A percentile compares a stretch with the other conserved stretches of the same genome.
Conservation (phyloP, 495 filamentous ascomycete species). For the Rostrohypoxylon terebratum region DNA sequence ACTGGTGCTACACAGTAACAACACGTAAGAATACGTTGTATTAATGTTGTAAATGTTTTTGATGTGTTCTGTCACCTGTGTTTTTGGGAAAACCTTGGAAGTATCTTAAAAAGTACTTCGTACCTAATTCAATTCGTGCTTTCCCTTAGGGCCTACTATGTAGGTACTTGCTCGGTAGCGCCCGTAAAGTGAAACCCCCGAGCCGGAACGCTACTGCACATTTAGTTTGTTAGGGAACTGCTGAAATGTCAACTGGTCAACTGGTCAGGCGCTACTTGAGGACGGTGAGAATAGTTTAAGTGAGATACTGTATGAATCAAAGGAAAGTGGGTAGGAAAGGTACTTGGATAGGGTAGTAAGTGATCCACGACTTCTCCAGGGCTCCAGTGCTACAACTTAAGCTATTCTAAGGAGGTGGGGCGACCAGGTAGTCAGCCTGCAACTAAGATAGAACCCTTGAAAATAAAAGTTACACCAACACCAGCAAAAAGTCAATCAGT, state of each 20-base stretch:
- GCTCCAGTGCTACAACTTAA: background rate
- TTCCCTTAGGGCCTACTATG: too few relatives aligned
- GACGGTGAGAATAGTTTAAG: background rate
- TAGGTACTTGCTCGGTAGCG: background rate
- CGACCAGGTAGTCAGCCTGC: constrained; percentile 35
- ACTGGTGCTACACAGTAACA: constrained; percentile 29
- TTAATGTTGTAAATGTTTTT: background rate
- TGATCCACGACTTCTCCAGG: constrained; percentile 4
- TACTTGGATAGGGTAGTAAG: constrained; percentile 3
- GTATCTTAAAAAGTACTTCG: background rate
- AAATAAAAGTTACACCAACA: constrained; percentile 41
- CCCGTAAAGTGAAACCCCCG: constrained; percentile 33
- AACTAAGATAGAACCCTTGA: constrained; percentile 41
- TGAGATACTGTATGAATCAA: background rate
- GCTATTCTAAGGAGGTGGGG: constrained; percentile 42
- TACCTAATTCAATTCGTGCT: too few relatives aligned
- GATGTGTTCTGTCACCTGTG: too few relatives aligned
- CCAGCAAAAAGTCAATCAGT: constrained; percentile 29
- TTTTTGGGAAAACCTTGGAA: too few relatives aligned
- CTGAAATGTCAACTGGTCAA: background rate
- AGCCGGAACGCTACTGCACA: constrained; percentile 11
- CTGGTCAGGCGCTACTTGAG: background rate
- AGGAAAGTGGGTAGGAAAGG: background rate
- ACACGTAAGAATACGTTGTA: background rate
- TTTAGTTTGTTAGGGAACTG: background rate